phyloP scores from a whole-genome alignment of 2,329 filamentous ascomycete species.

The Leptosphaerulina australis region DNA sequence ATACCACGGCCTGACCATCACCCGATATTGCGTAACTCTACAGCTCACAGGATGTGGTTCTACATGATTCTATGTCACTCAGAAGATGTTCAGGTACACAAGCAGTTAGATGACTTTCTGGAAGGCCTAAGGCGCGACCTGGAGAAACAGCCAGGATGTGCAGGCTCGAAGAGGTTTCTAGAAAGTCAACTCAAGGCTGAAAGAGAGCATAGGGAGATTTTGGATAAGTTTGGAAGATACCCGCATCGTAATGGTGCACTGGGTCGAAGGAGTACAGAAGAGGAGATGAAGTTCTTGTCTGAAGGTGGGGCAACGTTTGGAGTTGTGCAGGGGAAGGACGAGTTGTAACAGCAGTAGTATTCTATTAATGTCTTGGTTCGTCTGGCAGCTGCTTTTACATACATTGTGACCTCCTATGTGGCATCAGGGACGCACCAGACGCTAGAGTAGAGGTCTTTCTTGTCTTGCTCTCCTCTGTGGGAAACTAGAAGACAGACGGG shows the following conservation, averaged over 20 bases:
- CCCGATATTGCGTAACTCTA: conserved; percentile 38
- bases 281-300: conserved; percentile 59
- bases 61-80: conserved; percentile 66
- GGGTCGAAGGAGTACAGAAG: conserved; percentile 56
- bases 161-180: conserved; percentile 36
- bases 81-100: conserved; percentile 57
- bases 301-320: conserved; percentile 54
- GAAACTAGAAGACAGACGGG: too few species aligned
- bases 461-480: too few species aligned
- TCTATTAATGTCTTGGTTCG: too few species aligned
- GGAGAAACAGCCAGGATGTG: conserved; percentile 34
- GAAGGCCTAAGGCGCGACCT: conserved; percentile 45
- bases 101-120: conserved; percentile 45
- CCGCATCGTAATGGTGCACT: conserved; percentile 63
- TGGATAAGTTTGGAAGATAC: conserved; percentile 63
- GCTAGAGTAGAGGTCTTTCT: too few species aligned
- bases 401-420: too few species aligned
- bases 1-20: conserved; percentile 38
- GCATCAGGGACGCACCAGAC: too few species aligned
- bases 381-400: too few species aligned
- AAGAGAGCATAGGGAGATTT: conserved; percentile 57
- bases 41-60: conserved; percentile 60
- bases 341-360: too few species aligned
- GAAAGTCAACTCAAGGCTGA: conserved; percentile 48
- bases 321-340: conserved; percentile 23